Evolutionary conservation across 1,284 basidiomycete genomes (phyloP), one percentile per base, ranked within the genome.

Genomic region (Boletus hoseneyae): DNA sequence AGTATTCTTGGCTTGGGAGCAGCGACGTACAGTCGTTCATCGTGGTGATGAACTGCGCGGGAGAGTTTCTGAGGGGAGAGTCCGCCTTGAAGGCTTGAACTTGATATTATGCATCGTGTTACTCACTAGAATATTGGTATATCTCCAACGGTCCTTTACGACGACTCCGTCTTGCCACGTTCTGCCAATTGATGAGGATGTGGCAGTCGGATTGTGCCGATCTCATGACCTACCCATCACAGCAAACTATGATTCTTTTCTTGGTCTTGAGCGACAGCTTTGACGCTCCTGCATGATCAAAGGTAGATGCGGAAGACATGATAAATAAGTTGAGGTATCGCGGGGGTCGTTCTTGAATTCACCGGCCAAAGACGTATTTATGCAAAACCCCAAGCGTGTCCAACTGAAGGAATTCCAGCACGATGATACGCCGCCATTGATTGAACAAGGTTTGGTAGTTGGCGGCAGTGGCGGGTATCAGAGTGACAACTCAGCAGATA

Each of bases 181-280:
- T 30, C 65, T 66, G 41, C 3, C 13, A 42, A n/a, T n/a, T 34
- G 27, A 27, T 16, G 35, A 38, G 32, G 6, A 43, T 21, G 19
- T 48, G 5, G 10, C 18, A 34, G 27, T 47, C 12, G 54, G 25
- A 47, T n/a, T 23, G 32, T 37, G 13, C 7, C 9, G 15, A 42
- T 30, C 13, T 32, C 32, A 23, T 27, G 15, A 63, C 76, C 55
- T 51, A 82, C 85, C 85, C 85, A 60, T 87, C 85, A 57, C 85
- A 87, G 54, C 83, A 85, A 23, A 87, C 73, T 39, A 87, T 70
- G 34, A 86, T 78, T 48, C 83, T 70, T 60, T 86, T 85, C 56
- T 69, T 74, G 7, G 69, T 58, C 43, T 60, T 65, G 33, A 50
- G 19, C 13, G 18, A 39, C 1, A 21, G n/a, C 16, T 38, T 38